Percentiles rank a stretch among this genome's conserved stretches.
phyloP scores from a whole-genome alignment of 2,329 filamentous ascomycete species.

The Aurifilum marmelostoma region DNA sequence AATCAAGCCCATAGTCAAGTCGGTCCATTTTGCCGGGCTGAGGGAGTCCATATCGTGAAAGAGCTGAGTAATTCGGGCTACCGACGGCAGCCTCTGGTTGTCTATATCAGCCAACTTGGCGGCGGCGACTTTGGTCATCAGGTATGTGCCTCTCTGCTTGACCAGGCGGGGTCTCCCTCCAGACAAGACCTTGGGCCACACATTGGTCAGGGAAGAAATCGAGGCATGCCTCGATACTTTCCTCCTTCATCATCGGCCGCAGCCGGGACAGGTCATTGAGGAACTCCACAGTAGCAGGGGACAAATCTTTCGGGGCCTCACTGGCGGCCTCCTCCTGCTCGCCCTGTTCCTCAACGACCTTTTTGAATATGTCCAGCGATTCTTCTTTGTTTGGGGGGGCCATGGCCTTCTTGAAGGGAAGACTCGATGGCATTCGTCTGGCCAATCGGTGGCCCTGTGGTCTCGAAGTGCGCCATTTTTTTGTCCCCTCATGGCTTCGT shows the following conservation, averaged over 20 bases:
- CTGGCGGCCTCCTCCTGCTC: not conserved
- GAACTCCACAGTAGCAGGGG: slow-evolving; percentile 30
- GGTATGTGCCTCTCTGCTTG: slow-evolving; percentile 30
- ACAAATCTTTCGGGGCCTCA: not conserved
- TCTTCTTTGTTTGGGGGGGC: not conserved
- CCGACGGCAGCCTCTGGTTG: slow-evolving; percentile 39
- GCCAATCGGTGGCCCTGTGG: not conserved
- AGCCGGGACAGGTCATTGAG: slow-evolving; percentile 37
- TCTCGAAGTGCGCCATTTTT: not conserved
- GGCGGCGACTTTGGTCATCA: slow-evolving; percentile 38
- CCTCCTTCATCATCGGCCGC: slow-evolving; percentile 34
- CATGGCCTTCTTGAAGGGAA: not conserved
- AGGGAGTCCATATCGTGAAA: slow-evolving; percentile 42
- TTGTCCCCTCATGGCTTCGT: too few species aligned
- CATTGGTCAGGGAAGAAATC: slow-evolving; percentile 39
- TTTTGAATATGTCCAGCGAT: slow-evolving; percentile 24
- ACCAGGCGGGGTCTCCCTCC: slow-evolving; percentile 34
- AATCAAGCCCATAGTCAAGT: slow-evolving; percentile 40
- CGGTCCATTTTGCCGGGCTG: slow-evolving; percentile 39
- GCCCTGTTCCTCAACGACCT: slow-evolving; percentile 22
- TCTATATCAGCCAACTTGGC: slow-evolving; percentile 40
- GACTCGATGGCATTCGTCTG: not conserved
- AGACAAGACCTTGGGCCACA: slow-evolving; percentile 29
- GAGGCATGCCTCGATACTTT: slow-evolving; percentile 33
- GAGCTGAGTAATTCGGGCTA: slow-evolving; percentile 44